Conservation (phyloP, 176 grass and related monocot species). For the Eragrostis nindensis region DNA sequence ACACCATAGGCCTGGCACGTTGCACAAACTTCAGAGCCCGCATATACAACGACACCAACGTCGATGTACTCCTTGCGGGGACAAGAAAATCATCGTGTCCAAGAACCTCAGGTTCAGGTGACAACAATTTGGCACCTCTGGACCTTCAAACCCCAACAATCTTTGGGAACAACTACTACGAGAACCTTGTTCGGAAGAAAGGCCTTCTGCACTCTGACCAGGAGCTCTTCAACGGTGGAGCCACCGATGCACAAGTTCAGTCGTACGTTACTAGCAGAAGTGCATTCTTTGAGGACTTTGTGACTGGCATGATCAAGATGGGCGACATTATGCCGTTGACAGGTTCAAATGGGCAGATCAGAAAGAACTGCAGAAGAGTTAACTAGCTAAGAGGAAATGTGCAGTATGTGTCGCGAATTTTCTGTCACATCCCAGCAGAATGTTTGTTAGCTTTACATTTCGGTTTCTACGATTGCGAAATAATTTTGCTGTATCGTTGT, state of each 20-base stretch:
- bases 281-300: conserved; percentile 59
- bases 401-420: neutral
- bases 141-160: conserved; percentile 56
- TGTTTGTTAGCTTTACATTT: neutral
- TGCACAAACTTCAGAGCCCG: conserved; percentile 68
- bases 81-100: conserved; percentile 45
- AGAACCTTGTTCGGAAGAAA: conserved; percentile 41
- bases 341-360: conserved; percentile 56
- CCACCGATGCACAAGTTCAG: conserved; percentile 36
- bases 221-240: conserved; percentile 61
- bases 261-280: conserved; percentile 26
- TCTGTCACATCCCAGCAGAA: neutral
- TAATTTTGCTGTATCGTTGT: neutral
- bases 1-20: conserved; percentile 70
- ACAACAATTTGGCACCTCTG: conserved; percentile 66
- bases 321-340: conserved; percentile 54
- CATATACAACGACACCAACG: conserved; percentile 77
- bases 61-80: conserved; percentile 44
- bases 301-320: conserved; percentile 64
- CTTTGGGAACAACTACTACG: conserved; percentile 64
- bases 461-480: neutral
- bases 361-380: conserved; percentile 66
- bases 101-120: conserved; percentile 20
- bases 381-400: neutral
- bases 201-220: conserved; percentile 75